These are phyloP conservation scores for Fusarium xylarioides DNA, from an alignment of 2,329 filamentous ascomycete species.

Conservation along the genomic window DNA sequence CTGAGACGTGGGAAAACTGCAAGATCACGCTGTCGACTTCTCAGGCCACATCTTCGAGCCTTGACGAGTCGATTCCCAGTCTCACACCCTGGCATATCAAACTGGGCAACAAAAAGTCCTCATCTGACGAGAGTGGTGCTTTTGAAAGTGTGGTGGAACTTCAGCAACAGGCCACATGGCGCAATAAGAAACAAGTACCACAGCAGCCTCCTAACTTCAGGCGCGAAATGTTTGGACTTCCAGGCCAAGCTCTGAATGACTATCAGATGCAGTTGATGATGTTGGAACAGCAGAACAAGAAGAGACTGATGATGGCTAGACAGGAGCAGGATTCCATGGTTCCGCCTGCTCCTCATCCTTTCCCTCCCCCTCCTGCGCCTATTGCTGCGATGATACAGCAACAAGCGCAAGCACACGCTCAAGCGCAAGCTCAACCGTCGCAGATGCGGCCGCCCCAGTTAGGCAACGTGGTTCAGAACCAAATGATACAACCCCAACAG, in stretches of 20 bases:
- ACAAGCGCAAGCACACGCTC: background rate
- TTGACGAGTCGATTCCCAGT: conserved; percentile 64
- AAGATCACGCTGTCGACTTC: conserved; percentile 70
- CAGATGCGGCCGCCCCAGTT: conserved; percentile 5
- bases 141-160: conserved; percentile 53
- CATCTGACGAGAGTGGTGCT: conserved; percentile 39
- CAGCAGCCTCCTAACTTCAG: background rate
- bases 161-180: conserved; percentile 44
- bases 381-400: background rate
- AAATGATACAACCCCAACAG: background rate
- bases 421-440: background rate
- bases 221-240: conserved; percentile 15
- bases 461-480: background rate
- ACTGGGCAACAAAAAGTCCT: conserved; percentile 48
- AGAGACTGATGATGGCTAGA: conserved; percentile 82
- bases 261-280: conserved; percentile 91
- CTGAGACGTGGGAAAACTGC: conserved; percentile 70
- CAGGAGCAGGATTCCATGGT: conserved; percentile 71
- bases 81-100: conserved; percentile 67
- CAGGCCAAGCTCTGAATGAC: conserved; percentile 53
- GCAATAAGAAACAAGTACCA: conserved; percentile 53
- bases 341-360: background rate
- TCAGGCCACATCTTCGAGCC: conserved; percentile 65
- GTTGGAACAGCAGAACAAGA: conserved; percentile 87
- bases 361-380: background rate